phyloP scores from a whole-genome alignment of 257 asterid genomes.

The Striga asiatica region DNA sequence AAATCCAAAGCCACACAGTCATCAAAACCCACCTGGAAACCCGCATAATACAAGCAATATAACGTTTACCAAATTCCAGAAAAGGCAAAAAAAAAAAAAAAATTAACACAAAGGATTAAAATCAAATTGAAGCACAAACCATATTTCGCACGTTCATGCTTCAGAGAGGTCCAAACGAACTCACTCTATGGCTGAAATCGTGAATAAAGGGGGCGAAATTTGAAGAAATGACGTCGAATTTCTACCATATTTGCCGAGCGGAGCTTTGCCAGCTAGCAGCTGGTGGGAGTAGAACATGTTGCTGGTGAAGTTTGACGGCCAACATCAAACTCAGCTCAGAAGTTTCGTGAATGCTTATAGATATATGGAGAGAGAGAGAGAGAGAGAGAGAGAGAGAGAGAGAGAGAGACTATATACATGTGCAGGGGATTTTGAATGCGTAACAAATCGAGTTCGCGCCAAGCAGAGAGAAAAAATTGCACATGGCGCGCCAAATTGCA shows the following conservation, averaged over 20 bases:
- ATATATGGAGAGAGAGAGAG: no score
- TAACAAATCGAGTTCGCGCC: slow-evolving; percentile 29
- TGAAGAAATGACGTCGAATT: not conserved
- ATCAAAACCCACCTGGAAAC: not conserved
- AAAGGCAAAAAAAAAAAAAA: not conserved
- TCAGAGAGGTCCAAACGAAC: no score
- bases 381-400: no score
- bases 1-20: not conserved
- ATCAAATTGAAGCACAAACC: slow-evolving; percentile 10
- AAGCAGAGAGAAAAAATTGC: slow-evolving; percentile 11
- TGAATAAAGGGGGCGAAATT: not conserved
- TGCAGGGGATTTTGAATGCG: slow-evolving; percentile 17
- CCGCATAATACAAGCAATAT: not conserved
- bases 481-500: slow-evolving; percentile 11
- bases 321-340: not conserved
- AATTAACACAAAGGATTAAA: not conserved
- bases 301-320: slow-evolving; percentile 5
- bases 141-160: not conserved
- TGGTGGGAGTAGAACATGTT: slow-evolving; percentile 80
- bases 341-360: not conserved
- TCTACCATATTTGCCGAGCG: slow-evolving; percentile 83
- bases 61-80: not conserved
- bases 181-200: no score
- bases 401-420: slow-evolving; percentile 7
- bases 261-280: slow-evolving; percentile 90